Percentiles rank a stretch among this genome's conserved stretches.
phyloP scores from a whole-genome alignment of 1,284 basidiomycete genomes.

The Erythrobasidium hasegawianum region DNA sequence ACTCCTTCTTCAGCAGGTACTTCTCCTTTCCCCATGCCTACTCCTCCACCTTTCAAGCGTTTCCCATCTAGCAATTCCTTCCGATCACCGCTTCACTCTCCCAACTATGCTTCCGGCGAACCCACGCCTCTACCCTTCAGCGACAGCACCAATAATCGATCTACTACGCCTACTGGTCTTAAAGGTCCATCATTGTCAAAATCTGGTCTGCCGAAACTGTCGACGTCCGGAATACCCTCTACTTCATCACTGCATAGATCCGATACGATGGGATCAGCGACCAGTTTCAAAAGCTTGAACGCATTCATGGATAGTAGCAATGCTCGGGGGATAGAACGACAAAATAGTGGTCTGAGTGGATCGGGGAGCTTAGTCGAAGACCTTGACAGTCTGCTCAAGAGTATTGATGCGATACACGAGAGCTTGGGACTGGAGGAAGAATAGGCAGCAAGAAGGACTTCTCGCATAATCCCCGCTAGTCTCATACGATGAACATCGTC shows the following conservation, averaged over 20 bases:
- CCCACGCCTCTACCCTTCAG: background rate
- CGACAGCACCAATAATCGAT: background rate
- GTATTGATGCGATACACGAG: slow-evolving; percentile 32
- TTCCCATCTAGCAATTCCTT: slow-evolving; percentile 25
- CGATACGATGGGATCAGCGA: slow-evolving; percentile 12
- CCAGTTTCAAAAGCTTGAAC: slow-evolving; percentile 13
- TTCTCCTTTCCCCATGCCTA: slow-evolving; percentile 24
- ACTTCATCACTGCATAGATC: slow-evolving; percentile 5
- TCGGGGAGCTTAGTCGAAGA: slow-evolving; percentile 28
- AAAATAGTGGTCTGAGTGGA: slow-evolving; percentile 8
- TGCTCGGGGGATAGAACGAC: slow-evolving; percentile 8
- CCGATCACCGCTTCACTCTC: slow-evolving; percentile 21
- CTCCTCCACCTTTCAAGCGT: slow-evolving; percentile 26
- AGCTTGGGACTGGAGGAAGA: slow-evolving; percentile 24
- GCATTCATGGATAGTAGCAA: background rate
- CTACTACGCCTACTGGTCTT: too few species aligned
- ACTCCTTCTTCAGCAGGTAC: background rate
- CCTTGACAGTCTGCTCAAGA: slow-evolving; percentile 20
- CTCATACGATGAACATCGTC: too few species aligned
- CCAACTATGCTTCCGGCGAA: slow-evolving; percentile 3
- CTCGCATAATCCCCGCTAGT: too few species aligned
- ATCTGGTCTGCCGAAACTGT: too few species aligned
- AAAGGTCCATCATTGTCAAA: too few species aligned
- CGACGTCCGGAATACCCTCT: background rate
- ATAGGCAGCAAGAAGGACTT: too few species aligned